Evolutionary conservation across 2,329 filamentous ascomycete genomes (phyloP), one percentile per base, ranked within the genome.

Genomic region (Delphinella strobiligena): DNA sequence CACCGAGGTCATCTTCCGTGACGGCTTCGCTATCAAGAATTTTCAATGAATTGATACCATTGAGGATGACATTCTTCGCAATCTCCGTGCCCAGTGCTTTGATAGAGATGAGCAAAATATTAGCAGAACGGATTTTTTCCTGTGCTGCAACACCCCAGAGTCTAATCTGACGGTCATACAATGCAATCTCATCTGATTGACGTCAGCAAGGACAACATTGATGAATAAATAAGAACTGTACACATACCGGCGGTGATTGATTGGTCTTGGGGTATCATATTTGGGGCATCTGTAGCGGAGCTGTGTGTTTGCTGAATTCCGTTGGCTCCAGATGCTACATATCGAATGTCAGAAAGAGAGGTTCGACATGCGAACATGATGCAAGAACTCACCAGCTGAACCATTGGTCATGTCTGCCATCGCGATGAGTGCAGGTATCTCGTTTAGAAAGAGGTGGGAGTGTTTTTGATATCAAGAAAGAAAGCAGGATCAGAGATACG

Each of bases 141-240:
- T 98, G 91, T 5, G 91, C 91, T 53, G 91, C 80, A 55, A 96
- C 84, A 32, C 91, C 91, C 91, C 91, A 98, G 19, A 98, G 78
- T 39, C 91, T 82, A 54, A 98, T 95, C 60, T 98, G 91, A 36
- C 91, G 80, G 63, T 98, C 91, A 59, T 98, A 98, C 4, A 96
- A 77, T 11, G 89, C 91, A 54, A 96, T 93, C 58, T 98, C 91
- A 61, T 96, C 91, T 85, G 46, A 9, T 19, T 2, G 15, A 1
- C 4, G 4, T 41, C 10, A 41, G 39, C 18, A 14, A 32, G 5
- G 11, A 12, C n/a, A 3, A 5, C 19, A 8, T 5, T 12, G n/a
- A 32, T 12, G 7, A 12, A 9, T 18, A n/a, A 19, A 16, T 29
- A 7, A 29, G 24, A 29, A 15, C 19, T 30, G 22, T 27, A 7